Conservation (phyloP, 768 basidiomycete genomes). For the Scleroderma citrinum region DNA sequence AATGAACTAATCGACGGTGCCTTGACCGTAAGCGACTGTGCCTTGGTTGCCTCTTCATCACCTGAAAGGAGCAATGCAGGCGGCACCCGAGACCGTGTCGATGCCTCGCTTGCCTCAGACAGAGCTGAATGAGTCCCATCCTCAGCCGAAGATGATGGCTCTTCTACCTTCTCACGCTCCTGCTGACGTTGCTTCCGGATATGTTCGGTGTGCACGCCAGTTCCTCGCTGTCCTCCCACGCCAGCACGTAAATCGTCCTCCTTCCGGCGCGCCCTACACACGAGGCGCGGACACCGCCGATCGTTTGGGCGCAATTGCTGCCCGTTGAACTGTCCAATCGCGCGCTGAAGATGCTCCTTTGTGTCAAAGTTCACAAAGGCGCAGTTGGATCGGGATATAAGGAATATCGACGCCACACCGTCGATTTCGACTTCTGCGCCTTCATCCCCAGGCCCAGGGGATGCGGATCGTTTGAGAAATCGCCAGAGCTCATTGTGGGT, state of each 20-base stretch:
- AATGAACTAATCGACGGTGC: slow-evolving; percentile 55
- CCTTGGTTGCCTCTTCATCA: slow-evolving; percentile 32
- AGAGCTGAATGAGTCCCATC: neutral
- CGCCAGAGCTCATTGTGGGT: slow-evolving; percentile 80
- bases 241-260: slow-evolving; percentile 88
- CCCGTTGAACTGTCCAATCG: slow-evolving; percentile 72
- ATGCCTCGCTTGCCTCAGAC: slow-evolving; percentile 4
- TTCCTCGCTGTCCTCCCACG: slow-evolving; percentile 86
- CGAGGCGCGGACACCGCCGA: slow-evolving; percentile 64
- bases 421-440: slow-evolving; percentile 13
- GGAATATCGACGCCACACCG: slow-evolving; percentile 81
- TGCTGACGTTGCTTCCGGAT: slow-evolving; percentile 55
- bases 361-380: slow-evolving; percentile 87
- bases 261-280: slow-evolving; percentile 74
- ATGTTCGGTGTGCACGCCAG: slow-evolving; percentile 80
- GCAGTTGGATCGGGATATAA: slow-evolving; percentile 92
- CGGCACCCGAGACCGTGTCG: slow-evolving; percentile 19
- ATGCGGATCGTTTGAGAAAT: slow-evolving; percentile 56
- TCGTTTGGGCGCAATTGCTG: slow-evolving; percentile 63
- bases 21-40: slow-evolving; percentile 2
- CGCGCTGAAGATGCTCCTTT: slow-evolving; percentile 53
- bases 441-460: slow-evolving; percentile 8
- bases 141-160: slow-evolving; percentile 3
- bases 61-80: slow-evolving; percentile 28
- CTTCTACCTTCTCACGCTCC: slow-evolving; percentile 16